Evolutionary conservation across 2,329 filamentous ascomycete species (phyloP).

Genomic region (Xenosphaeropsis pyriputrescens): DNA sequence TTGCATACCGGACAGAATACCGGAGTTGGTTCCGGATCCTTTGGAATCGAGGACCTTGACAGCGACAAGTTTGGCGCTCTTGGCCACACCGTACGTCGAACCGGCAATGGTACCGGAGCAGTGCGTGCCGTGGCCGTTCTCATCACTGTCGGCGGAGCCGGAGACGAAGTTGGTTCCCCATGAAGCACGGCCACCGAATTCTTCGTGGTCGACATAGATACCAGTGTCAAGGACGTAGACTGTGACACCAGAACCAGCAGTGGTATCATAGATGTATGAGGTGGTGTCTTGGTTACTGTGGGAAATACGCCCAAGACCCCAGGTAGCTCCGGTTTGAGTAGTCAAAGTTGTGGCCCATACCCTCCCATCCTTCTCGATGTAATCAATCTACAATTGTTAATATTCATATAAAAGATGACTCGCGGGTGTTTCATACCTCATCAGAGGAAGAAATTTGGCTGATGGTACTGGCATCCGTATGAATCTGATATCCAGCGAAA

Average conservation of each 20-base stretch:
- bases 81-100: constrained; percentile 24
- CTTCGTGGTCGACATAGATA: constrained; percentile 5
- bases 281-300: constrained; percentile 9
- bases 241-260: constrained; percentile 15
- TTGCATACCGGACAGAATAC: constrained; percentile 22
- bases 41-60: constrained; percentile 22
- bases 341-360: constrained; percentile 16
- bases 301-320: constrained; percentile 19
- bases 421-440: constrained; percentile 7
- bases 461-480: constrained; percentile 12
- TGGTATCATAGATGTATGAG: constrained; percentile 17
- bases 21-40: constrained; percentile 19
- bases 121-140: constrained; percentile 23
- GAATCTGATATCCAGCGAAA: constrained; percentile 14
- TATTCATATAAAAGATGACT: neutral
- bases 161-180: constrained; percentile 12
- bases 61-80: constrained; percentile 20
- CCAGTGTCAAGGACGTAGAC: constrained; percentile 17
- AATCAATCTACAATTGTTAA: constrained; percentile 10
- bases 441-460: constrained; percentile 13
- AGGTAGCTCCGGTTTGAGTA: constrained; percentile 13
- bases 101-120: constrained; percentile 22
- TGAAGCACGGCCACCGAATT: constrained; percentile 15
- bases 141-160: constrained; percentile 12
- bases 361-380: constrained; percentile 14